Conservation (phyloP, 495 filamentous ascomycete genomes). For the Tuber indicum region DNA sequence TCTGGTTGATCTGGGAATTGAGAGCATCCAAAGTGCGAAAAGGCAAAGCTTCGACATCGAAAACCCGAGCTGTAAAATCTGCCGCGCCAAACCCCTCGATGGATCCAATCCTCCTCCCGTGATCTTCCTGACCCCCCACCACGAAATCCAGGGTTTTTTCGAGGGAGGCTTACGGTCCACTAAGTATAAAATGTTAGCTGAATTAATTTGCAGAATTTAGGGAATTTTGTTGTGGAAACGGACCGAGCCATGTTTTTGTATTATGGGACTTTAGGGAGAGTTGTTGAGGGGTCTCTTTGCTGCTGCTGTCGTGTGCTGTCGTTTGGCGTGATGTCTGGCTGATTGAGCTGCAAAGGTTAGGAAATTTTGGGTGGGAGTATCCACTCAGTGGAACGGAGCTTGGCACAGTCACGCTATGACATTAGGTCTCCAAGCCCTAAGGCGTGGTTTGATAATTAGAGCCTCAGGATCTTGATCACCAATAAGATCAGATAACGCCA, state of each 20-base stretch:
- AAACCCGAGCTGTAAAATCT: slow-evolving; percentile 3
- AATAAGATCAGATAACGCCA: not conserved
- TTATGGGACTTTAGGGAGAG: slow-evolving; percentile 24
- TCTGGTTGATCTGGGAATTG: slow-evolving; percentile 10
- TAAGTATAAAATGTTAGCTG: slow-evolving; percentile 22
- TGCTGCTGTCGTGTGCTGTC: slow-evolving; percentile 21
- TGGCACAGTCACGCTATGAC: slow-evolving; percentile 23
- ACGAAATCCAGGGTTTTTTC: slow-evolving; percentile 5
- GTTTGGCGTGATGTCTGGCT: slow-evolving; percentile 27
- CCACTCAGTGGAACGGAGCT: slow-evolving; percentile 12
- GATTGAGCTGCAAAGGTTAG: slow-evolving; percentile 14
- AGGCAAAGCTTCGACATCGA: slow-evolving; percentile 9
- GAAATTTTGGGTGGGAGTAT: slow-evolving; percentile 22
- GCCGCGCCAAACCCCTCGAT: slow-evolving; percentile 1
- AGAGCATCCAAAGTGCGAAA: slow-evolving; percentile 28
- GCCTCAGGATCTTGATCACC: not conserved
- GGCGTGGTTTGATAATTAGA: not conserved
- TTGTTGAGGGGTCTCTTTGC: slow-evolving; percentile 21
- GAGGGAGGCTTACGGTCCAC: slow-evolving; percentile 40
- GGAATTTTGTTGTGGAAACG: slow-evolving; percentile 9
- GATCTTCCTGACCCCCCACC: slow-evolving; percentile 6
- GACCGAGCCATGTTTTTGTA: slow-evolving; percentile 40
- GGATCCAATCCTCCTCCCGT: slow-evolving; percentile 7
- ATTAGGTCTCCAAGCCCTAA: slow-evolving; percentile 25
- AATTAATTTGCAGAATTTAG: not conserved